Evolutionary conservation across 768 basidiomycete species (phyloP).

Genomic region (Suillus cothurnatus): DNA sequence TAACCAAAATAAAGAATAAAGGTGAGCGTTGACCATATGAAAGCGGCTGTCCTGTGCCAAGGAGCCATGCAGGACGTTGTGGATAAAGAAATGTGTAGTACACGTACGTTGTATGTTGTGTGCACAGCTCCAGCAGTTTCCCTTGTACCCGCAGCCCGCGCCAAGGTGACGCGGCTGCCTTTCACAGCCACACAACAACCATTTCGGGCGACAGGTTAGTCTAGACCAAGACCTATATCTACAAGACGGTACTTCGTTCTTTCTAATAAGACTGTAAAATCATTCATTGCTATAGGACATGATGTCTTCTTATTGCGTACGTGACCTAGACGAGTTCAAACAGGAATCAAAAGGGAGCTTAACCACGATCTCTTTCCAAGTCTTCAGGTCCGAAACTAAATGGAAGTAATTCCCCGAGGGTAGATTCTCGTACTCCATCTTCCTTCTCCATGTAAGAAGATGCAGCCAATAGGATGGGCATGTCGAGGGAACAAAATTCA

Average conservation of each 20-base stretch:
- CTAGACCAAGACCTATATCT: background rate
- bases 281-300: background rate
- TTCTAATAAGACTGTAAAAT: background rate
- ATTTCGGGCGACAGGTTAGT: background rate
- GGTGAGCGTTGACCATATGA: conserved; percentile 27
- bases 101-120: background rate
- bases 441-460: conserved; percentile 53
- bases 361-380: conserved; percentile 40
- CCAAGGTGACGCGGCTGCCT: background rate
- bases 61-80: conserved; percentile 29
- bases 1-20: conserved; percentile 25
- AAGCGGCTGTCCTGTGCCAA: conserved; percentile 28
- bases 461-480: conserved; percentile 74
- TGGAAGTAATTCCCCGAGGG: conserved; percentile 74
- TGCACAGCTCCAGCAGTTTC: background rate
- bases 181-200: conserved; percentile 1
- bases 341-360: background rate
- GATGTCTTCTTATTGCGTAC: background rate
- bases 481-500: conserved; percentile 78
- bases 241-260: background rate
- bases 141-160: background rate
- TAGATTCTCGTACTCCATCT: conserved; percentile 58
- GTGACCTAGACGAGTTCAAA: background rate
- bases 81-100: conserved; percentile 4
- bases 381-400: conserved; percentile 89